Evolutionary conservation across 495 filamentous ascomycete species (phyloP).

Genomic region (Talaromyces borbonicus): DNA sequence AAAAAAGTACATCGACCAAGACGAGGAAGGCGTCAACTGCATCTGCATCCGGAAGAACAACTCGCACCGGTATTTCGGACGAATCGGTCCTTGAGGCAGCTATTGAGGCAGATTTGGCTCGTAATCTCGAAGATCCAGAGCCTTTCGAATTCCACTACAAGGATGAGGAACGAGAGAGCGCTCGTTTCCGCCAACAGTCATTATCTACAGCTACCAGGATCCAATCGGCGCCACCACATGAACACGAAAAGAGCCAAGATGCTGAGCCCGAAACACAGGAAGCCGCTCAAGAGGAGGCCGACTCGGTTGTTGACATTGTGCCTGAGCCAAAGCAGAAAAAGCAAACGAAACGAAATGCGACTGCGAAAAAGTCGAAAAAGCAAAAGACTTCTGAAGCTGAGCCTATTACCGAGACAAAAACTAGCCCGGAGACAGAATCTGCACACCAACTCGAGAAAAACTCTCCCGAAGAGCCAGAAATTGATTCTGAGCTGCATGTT

Average conservation of each 20-base stretch:
- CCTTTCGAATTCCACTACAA: constrained; percentile 8
- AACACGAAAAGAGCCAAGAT: constrained; percentile 10
- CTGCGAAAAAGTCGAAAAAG: constrained; percentile 27
- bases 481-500: constrained; percentile 24
- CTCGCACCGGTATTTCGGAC: constrained; percentile 23
- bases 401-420: constrained; percentile 20
- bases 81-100: constrained; percentile 63
- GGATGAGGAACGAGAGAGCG: constrained; percentile 8
- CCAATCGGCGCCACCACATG: background rate
- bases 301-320: background rate
- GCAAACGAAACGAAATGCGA: constrained; percentile 27
- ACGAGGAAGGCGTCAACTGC: constrained; percentile 43
- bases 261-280: constrained; percentile 10
- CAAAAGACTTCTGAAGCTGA: constrained; percentile 9
- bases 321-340: constrained; percentile 26
- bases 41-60: constrained; percentile 35
- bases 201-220: background rate
- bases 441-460: constrained; percentile 21
- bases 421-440: constrained; percentile 14
- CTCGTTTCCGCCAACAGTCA: constrained; percentile 5
- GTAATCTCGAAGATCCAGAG: constrained; percentile 3
- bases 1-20: constrained; percentile 34
- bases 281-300: background rate
- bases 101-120: constrained; percentile 56
- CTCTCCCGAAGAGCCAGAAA: constrained; percentile 29